Evolutionary conservation across 345 rosid species (phyloP).

Genomic region (Linum tenue): DNA sequence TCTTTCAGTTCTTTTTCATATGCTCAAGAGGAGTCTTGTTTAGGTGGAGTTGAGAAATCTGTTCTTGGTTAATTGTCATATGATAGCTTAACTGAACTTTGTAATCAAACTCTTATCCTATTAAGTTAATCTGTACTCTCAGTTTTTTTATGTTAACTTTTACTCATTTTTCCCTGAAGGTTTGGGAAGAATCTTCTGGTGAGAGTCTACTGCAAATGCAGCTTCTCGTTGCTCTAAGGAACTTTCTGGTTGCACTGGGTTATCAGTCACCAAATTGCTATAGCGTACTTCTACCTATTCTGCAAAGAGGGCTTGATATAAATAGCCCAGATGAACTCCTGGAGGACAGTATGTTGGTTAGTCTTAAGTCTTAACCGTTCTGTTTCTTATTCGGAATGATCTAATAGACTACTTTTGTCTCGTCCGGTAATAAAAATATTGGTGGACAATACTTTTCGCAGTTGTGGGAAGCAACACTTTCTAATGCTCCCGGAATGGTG

Average conservation of each 20-base stretch:
- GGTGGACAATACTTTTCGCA: constrained; percentile 30
- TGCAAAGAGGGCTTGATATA: constrained; percentile 75
- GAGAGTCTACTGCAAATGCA: constrained; percentile 97
- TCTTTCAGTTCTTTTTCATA: constrained; percentile 4
- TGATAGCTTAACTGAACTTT: not conserved
- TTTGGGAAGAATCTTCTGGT: constrained; percentile 94
- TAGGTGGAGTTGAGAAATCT: too few species aligned
- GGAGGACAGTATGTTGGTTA: constrained; percentile 90
- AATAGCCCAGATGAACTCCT: constrained; percentile 81
- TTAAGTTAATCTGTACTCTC: not conserved
- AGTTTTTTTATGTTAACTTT: not conserved
- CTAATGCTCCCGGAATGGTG: constrained; percentile 83
- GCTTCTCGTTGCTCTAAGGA: constrained; percentile 85
- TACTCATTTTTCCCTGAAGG: constrained; percentile 31
- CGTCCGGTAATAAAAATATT: constrained; percentile 9
- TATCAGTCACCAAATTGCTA: constrained; percentile 80
- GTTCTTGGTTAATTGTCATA: not conserved
- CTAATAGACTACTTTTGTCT: not conserved
- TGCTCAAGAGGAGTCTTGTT: not conserved
- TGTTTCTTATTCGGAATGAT: not conserved
- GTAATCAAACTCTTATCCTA: not conserved
- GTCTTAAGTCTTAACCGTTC: constrained; percentile 9
- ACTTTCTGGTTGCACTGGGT: constrained; percentile 84
- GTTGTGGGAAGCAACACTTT: constrained; percentile 93
- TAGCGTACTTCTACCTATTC: constrained; percentile 67